phyloP scores from a whole-genome alignment of 2,329 filamentous ascomycete genomes.

The Ophiocordyceps camponoti-floridani region DNA sequence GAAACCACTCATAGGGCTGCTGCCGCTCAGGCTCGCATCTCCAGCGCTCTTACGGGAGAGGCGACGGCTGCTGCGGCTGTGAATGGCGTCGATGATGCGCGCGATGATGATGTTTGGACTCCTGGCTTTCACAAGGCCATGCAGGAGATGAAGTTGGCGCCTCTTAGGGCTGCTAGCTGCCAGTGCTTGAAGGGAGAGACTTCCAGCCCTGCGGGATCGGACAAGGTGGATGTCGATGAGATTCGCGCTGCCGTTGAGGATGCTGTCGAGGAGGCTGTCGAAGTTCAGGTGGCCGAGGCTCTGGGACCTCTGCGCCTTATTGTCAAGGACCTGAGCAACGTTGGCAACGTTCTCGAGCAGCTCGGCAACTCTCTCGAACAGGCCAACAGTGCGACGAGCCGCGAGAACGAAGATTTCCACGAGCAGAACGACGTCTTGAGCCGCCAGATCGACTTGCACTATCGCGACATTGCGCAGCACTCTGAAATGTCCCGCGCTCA shows the following conservation, averaged over 20 bases:
- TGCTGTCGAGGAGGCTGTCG: constrained; percentile 12
- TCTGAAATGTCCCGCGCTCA: constrained; percentile 4
- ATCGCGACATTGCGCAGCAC: constrained; percentile 6
- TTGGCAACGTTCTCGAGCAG: no score
- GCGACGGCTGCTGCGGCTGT: neutral
- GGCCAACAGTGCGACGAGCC: neutral
- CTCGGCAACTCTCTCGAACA: neutral
- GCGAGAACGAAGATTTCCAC: constrained; percentile 5
- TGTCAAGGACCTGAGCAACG: constrained; percentile 4
- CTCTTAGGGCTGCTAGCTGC: neutral
- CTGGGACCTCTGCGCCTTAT: constrained; percentile 12
- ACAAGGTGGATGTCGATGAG: neutral
- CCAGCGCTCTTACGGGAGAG: neutral
- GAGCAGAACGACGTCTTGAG: constrained; percentile 10
- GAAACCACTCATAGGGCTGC: neutral
- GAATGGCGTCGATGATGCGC: neutral
- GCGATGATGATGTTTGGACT: neutral
- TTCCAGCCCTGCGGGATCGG: no score
- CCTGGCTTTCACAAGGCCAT: constrained; percentile 1
- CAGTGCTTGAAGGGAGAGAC: no score
- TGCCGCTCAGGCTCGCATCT: neutral
- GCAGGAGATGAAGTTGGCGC: neutral
- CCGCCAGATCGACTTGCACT: constrained; percentile 11
- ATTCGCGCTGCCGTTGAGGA: neutral
- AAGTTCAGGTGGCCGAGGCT: constrained; percentile 13